phyloP scores from a whole-genome alignment of 495 filamentous ascomycete species.

The Glarea lozoyensis region DNA sequence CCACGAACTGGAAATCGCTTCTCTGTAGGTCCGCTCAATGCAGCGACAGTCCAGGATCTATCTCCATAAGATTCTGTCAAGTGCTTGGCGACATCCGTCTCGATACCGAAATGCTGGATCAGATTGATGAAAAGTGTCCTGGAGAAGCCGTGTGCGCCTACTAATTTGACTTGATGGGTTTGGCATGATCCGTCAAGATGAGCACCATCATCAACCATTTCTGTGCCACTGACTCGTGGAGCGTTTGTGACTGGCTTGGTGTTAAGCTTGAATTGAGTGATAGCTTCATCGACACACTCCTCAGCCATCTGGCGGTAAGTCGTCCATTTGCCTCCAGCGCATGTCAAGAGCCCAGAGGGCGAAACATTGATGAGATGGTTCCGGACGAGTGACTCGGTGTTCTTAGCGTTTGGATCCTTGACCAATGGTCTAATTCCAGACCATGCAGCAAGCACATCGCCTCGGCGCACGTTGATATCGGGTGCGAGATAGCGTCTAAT shows the following conservation, averaged over 20 bases:
- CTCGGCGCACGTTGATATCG: slow-evolving; percentile 87
- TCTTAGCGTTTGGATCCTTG: slow-evolving; percentile 86
- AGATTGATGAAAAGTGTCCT: slow-evolving; percentile 98
- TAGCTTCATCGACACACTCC: slow-evolving; percentile 87
- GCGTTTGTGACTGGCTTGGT: slow-evolving; percentile 47
- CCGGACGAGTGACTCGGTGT: slow-evolving; percentile 89
- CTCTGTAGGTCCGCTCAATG: slow-evolving; percentile 71
- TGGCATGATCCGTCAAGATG: slow-evolving; percentile 78
- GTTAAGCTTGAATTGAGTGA: slow-evolving; percentile 66
- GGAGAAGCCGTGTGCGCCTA: slow-evolving; percentile 90
- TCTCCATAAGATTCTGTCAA: slow-evolving; percentile 87
- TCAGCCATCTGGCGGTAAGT: slow-evolving; percentile 99
- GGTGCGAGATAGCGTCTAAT: slow-evolving; percentile 83
- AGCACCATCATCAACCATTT: slow-evolving; percentile 63
- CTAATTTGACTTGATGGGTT: slow-evolving; percentile 80
- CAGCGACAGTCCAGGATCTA: slow-evolving; percentile 90
- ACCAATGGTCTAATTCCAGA: slow-evolving; percentile 90
- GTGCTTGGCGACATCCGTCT: slow-evolving; percentile 92
- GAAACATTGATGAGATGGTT: slow-evolving; percentile 91
- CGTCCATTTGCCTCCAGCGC: slow-evolving; percentile 98
- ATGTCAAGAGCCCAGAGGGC: slow-evolving; percentile 77
- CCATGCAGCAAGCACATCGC: slow-evolving; percentile 95
- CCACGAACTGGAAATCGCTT: slow-evolving; percentile 83
- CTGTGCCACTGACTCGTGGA: slow-evolving; percentile 72
- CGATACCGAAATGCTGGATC: slow-evolving; percentile 93